Evolutionary conservation across 2,329 filamentous ascomycete species (phyloP).

Genomic region (Sclerotinia spermophila): DNA sequence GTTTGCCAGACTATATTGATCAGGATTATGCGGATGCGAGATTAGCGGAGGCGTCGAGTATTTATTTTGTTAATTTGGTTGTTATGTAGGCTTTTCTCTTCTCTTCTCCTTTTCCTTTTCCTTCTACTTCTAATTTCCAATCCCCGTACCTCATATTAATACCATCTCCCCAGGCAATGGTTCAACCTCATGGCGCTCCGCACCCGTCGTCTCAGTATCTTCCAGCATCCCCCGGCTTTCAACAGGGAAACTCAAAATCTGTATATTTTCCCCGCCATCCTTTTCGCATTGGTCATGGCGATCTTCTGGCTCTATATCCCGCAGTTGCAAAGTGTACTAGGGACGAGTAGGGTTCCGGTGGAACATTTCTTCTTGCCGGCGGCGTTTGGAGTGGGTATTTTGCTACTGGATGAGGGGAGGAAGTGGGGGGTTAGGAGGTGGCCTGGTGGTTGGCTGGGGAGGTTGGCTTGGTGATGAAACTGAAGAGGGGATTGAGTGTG

Average conservation of each 20-base stretch:
- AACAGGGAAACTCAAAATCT: conserved; percentile 57
- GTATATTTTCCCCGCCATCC: conserved; percentile 66
- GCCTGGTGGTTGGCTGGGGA: conserved; percentile 54
- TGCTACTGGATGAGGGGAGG: conserved; percentile 62
- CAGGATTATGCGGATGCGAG: conserved; percentile 50
- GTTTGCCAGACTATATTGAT: conserved; percentile 41
- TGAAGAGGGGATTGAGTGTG: background rate
- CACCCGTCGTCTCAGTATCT: conserved; percentile 60
- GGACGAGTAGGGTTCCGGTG: conserved; percentile 59
- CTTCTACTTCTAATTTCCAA: no score
- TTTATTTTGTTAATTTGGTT: conserved; percentile 76
- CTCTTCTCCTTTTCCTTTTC: background rate
- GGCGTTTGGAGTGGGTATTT: conserved; percentile 60
- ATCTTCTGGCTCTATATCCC: conserved; percentile 67
- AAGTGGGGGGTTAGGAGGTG: conserved; percentile 59
- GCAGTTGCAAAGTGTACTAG: conserved; percentile 54
- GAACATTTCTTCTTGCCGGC: conserved; percentile 74
- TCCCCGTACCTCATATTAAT: background rate
- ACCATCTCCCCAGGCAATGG: conserved; percentile 47
- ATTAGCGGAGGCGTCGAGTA: conserved; percentile 39
- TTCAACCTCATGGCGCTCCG: conserved; percentile 67
- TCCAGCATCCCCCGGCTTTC: conserved; percentile 66
- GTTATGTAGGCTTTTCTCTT: conserved; percentile 51
- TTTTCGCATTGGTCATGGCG: conserved; percentile 63
- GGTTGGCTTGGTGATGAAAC: conserved; percentile 60